Base-by-base conservation (phyloP, 2,329 filamentous ascomycete species). In the Meredithiella fracta region DNA sequence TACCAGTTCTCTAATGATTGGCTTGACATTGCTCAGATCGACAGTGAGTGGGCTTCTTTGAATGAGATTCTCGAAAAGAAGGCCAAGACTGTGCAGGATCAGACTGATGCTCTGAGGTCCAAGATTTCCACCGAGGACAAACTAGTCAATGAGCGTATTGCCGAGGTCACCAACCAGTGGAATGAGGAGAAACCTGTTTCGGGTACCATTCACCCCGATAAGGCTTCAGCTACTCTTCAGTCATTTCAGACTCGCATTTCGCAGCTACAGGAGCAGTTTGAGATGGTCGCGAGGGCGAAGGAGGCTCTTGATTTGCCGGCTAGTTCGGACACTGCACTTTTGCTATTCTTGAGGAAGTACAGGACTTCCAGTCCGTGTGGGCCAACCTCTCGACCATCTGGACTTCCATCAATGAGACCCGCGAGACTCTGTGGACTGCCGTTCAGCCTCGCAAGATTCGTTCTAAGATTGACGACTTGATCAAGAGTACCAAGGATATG, bases 401-500 rank as follows among this genome's bases (percentile, higher is more conserved):
- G 92, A 86, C 87, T 66, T 95, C 86, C 65, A 73, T 99, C 59
- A 92, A 96, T 64, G 91, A 97, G 64, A 84, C 96, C 15, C 82
- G 88, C 29, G 94, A 98, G 63, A 85, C 82, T 54, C 77, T 94
- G 1, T 99, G 94, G 94, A 94, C 85, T 57, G 95, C 87, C 64
- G 86, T 98, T 1, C 89, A 97, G 65, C 91, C 94, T 7, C 80
- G 92, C 60, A 98, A 97, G 70, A 81, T 98, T 58, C 82, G 92
- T 38, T 80, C 86, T 62, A 86, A 87, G 60, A 83, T 99, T 53
- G 91, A 98, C 65, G 83, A 85, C 51, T 77, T 97, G 54, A 87
- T 97, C 67, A 95, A 95, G 73, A 94, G 94, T 78, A 97, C 90
- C 37, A 97, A 95, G 71, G 91, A 97, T 60, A 97, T 98, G 92